phyloP scores from a whole-genome alignment of 495 filamentous ascomycete species.

The Penicillium pancosmium region DNA sequence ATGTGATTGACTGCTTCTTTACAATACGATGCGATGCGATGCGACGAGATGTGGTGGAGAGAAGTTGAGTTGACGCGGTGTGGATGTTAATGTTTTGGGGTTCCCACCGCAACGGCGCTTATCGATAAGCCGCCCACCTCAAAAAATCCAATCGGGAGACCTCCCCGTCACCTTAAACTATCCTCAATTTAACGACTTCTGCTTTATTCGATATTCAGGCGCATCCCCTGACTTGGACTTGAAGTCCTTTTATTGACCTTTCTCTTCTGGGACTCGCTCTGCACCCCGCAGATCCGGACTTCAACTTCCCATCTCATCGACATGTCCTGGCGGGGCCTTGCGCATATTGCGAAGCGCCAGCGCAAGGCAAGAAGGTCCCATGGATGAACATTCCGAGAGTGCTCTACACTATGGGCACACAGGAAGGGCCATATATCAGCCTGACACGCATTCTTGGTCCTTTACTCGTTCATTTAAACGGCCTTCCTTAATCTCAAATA shows the following conservation, averaged over 20 bases:
- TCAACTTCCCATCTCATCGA: constrained; percentile 29
- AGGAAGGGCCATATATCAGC: constrained; percentile 58
- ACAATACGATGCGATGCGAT: no score
- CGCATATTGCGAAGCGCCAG: constrained; percentile 37
- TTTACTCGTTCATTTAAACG: constrained; percentile 50
- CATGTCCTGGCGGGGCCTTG: constrained; percentile 37
- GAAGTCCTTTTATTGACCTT: background rate
- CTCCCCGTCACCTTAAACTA: background rate
- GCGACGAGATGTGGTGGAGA: background rate
- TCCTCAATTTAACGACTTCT: background rate
- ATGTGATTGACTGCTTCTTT: no score
- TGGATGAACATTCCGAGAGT: constrained; percentile 58
- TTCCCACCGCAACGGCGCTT: constrained; percentile 40
- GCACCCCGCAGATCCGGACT: background rate
- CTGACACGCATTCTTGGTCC: constrained; percentile 55
- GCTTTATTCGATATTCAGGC: background rate
- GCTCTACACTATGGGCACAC: constrained; percentile 70
- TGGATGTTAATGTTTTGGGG: constrained; percentile 19
- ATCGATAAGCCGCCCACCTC: constrained; percentile 22
- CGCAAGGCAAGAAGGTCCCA: constrained; percentile 53
- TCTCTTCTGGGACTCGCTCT: background rate
- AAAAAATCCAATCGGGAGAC: constrained; percentile 13
- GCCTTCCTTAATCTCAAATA: constrained; percentile 32
- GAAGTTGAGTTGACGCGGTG: background rate
- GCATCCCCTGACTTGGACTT: no score